Percentiles rank a stretch among this genome's conserved stretches.
Evolutionary conservation across 257 asterid species (phyloP).

Genomic region (Nicotiana paniculata): DNA sequence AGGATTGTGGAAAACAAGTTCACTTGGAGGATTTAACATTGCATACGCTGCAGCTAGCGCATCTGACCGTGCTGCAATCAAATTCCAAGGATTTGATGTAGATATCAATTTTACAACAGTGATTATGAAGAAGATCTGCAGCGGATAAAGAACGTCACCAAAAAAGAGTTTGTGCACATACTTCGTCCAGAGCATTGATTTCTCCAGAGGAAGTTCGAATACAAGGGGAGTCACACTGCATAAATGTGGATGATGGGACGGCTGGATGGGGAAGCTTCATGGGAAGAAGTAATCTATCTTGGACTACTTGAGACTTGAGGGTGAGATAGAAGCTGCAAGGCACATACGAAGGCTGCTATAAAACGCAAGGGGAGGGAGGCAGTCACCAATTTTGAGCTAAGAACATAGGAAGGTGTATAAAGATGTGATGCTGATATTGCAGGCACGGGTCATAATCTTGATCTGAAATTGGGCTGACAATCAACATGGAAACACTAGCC

Average conservation of each 20-base stretch:
- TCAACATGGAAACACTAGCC: slow-evolving; percentile 24
- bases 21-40: no score
- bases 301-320: slow-evolving; percentile 28
- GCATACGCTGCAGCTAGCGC: no score
- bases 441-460: slow-evolving; percentile 44
- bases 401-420: slow-evolving; percentile 46
- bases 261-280: not conserved
- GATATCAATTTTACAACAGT: slow-evolving; percentile 8
- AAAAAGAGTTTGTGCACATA: not conserved
- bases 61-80: no score
- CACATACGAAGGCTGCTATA: slow-evolving; percentile 77
- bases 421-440: slow-evolving; percentile 37
- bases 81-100: no score
- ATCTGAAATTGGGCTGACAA: slow-evolving; percentile 49
- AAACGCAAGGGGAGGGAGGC: slow-evolving; percentile 82
- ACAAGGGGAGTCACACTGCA: not conserved
- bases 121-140: slow-evolving; percentile 74
- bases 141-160: slow-evolving; percentile 30
- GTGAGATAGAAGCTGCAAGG: slow-evolving; percentile 90
- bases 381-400: slow-evolving; percentile 68
- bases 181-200: no score
- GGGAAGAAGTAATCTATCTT: slow-evolving; percentile 9
- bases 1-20: no score
- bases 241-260: slow-evolving; percentile 7
- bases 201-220: not conserved